These are phyloP conservation scores for Puccinia triticina DNA, from an alignment of 1,284 basidiomycete genomes.

Conservation along the genomic window DNA sequence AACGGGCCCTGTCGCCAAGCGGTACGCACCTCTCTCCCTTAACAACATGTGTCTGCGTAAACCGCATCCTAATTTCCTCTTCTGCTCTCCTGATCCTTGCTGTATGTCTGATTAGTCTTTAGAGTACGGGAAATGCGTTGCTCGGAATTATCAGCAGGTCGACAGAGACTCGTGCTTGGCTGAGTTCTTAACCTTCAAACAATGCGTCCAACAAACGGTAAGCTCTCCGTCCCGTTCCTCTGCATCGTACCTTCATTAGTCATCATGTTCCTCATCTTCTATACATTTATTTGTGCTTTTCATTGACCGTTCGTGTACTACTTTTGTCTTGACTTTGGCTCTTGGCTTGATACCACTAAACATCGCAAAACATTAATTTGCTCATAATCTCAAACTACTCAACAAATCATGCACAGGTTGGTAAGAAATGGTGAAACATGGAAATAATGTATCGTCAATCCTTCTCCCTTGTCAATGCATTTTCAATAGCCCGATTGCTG, in stretches of 20 bases:
- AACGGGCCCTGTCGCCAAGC: conserved; percentile 6
- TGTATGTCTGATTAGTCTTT: background rate
- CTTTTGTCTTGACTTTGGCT: no score
- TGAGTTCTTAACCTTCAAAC: conserved; percentile 12
- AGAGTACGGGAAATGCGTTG: conserved; percentile 5
- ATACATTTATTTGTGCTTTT: no score
- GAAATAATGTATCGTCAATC: background rate
- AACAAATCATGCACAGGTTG: background rate
- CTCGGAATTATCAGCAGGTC: background rate
- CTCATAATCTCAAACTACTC: background rate
- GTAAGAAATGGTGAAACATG: background rate
- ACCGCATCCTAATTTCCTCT: background rate
- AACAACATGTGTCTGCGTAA: no score
- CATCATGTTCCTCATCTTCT: background rate
- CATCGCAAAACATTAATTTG: background rate
- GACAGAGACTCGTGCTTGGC: background rate
- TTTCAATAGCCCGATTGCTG: no score
- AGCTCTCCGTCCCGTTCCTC: background rate
- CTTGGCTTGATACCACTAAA: background rate
- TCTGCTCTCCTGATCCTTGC: background rate
- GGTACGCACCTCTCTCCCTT: background rate
- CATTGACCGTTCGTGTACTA: no score
- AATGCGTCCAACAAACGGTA: conserved; percentile 19
- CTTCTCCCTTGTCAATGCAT: no score
- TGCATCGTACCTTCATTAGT: background rate